Percentiles rank a stretch among this genome's conserved stretches.
Evolutionary conservation across 495 filamentous ascomycete species (phyloP).

Genomic region (Massariosphaeria phaeospora): DNA sequence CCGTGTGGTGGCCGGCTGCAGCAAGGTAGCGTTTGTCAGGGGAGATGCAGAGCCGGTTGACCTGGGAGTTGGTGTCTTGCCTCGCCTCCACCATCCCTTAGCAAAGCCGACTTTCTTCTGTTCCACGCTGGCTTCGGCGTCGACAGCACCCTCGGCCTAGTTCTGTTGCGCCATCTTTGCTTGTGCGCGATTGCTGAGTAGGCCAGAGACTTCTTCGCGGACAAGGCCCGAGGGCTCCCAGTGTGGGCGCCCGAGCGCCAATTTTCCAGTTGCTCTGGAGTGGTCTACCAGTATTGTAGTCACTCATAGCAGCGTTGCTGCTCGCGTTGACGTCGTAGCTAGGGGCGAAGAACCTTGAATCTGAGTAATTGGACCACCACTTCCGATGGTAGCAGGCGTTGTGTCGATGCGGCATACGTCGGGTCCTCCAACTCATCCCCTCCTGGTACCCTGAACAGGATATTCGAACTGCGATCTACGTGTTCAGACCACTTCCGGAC

Average conservation of each 20-base stretch:
- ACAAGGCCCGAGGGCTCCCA: conserved; percentile 85
- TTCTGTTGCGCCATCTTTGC: conserved; percentile 71
- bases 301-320: too few relatives aligned
- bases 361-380: too few relatives aligned
- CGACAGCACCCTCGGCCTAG: conserved; percentile 77
- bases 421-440: too few relatives aligned
- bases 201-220: conserved; percentile 69
- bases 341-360: too few relatives aligned
- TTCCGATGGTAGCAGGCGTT: too few relatives aligned
- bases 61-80: conserved; percentile 87
- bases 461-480: conserved; percentile 82
- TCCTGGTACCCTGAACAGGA: conserved; percentile 93
- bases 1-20: conserved; percentile 84
- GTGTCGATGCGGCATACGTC: too few relatives aligned
- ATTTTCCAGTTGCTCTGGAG: too few relatives aligned
- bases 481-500: conserved; percentile 92
- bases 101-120: conserved; percentile 78
- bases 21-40: conserved; percentile 93
- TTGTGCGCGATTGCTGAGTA: conserved; percentile 87
- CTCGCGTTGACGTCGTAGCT: too few relatives aligned
- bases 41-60: conserved; percentile 95
- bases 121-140: conserved; percentile 84
- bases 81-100: conserved; percentile 89
- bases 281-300: too few relatives aligned
- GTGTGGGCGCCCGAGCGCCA: conserved; percentile 71